These are phyloP conservation scores for Yarrowia sp. DNA, from an alignment of 805 yeast genomes.

Conservation along the genomic window DNA sequence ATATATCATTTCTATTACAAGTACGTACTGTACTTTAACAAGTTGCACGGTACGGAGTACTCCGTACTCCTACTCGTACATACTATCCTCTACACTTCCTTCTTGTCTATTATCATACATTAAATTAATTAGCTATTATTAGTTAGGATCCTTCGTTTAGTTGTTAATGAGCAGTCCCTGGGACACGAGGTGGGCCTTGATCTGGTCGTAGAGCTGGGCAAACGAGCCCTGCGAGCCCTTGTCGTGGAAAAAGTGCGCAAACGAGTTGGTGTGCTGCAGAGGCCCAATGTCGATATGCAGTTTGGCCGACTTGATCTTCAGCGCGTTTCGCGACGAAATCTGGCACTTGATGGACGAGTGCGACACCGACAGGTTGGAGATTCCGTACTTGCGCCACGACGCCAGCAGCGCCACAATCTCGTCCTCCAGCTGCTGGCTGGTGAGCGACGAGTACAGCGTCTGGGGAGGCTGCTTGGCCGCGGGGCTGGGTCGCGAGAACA, in stretches of 20 bases:
- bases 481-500: slow-evolving; percentile 19
- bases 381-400: slow-evolving; percentile 52
- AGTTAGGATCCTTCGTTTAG: slow-evolving; percentile 3
- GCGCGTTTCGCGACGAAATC: slow-evolving; percentile 49
- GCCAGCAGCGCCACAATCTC: slow-evolving; percentile 47
- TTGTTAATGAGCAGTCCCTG: slow-evolving; percentile 29
- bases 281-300: slow-evolving; percentile 45
- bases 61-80: too few species aligned
- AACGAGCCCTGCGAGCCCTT: slow-evolving; percentile 42
- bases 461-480: slow-evolving; percentile 40
- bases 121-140: slow-evolving; percentile 18
- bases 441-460: slow-evolving; percentile 46
- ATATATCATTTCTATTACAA: too few species aligned
- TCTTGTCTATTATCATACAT: slow-evolving; percentile 6
- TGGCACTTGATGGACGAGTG: slow-evolving; percentile 47
- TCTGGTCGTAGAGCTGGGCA: slow-evolving; percentile 42
- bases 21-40: too few species aligned
- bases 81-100: too few species aligned
- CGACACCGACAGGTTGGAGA: slow-evolving; percentile 46
- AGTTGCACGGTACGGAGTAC: too few species aligned
- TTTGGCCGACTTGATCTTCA: slow-evolving; percentile 48
- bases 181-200: slow-evolving; percentile 40
- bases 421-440: slow-evolving; percentile 46
- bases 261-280: slow-evolving; percentile 14
- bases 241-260: slow-evolving; percentile 42